These are phyloP conservation scores for Penicillium maclennaniae DNA, from an alignment of 495 filamentous ascomycete genomes.

Conservation along the genomic window DNA sequence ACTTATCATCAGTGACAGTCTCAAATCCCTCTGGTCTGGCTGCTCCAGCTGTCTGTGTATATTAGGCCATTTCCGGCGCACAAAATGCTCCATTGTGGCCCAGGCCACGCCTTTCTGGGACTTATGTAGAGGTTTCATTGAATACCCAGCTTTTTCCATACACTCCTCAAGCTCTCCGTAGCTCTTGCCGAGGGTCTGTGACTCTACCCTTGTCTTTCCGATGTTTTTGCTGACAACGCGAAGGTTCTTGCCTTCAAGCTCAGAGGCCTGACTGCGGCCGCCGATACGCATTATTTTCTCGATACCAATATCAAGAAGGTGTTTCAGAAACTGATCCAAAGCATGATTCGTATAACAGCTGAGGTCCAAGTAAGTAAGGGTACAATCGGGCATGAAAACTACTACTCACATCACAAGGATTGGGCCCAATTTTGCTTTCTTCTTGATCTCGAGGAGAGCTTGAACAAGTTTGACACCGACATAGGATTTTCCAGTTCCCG, in stretches of 20 bases:
- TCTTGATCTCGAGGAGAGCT: conserved; percentile 25
- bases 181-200: no score
- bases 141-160: no score
- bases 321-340: conserved; percentile 14
- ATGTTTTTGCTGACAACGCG: conserved; percentile 5
- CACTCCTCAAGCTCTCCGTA: no score
- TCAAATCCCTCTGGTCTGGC: not conserved
- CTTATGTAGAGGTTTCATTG: no score
- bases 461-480: conserved; percentile 59
- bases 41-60: not conserved
- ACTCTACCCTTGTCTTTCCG: conserved; percentile 14
- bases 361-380: no score
- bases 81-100: no score
- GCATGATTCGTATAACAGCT: conserved; percentile 14
- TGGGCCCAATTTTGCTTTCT: not conserved
- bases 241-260: conserved; percentile 17
- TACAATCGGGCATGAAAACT: no score
- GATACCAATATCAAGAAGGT: conserved; percentile 6
- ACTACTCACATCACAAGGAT: no score
- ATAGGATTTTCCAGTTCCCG: conserved; percentile 74
- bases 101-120: no score
- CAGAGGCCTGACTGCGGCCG: conserved; percentile 5
- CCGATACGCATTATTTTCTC: conserved; percentile 17
- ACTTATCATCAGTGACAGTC: not conserved
- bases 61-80: no score